Conservation (phyloP, 805 yeast species). For the Sugiyamaella lignohabitans region DNA sequence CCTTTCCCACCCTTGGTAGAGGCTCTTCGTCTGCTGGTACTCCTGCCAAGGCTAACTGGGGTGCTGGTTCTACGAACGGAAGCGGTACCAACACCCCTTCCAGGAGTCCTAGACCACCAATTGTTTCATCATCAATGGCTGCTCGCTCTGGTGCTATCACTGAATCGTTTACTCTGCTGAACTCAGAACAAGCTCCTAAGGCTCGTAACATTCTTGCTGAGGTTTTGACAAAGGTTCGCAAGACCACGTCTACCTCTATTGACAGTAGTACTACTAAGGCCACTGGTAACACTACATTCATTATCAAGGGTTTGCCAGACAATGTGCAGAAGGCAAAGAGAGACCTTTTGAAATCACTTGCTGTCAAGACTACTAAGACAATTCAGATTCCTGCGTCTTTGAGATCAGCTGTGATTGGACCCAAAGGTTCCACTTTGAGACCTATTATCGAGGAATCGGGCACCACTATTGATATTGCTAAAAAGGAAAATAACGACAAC, state of each 20-base stretch:
- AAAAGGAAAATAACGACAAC: conserved; percentile 19
- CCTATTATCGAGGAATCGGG: conserved; percentile 67
- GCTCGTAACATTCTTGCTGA: conserved; percentile 61
- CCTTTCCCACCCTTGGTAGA: conserved; percentile 28
- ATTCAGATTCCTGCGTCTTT: conserved; percentile 70
- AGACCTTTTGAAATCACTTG: conserved; percentile 65
- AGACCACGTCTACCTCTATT: conserved; percentile 55
- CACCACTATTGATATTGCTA: conserved; percentile 61
- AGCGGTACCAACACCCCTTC: neutral
- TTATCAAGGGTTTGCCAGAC: conserved; percentile 67
- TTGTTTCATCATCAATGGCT: conserved; percentile 30
- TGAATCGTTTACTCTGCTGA: conserved; percentile 70
- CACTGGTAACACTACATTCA: conserved; percentile 72
- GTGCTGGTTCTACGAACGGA: neutral
- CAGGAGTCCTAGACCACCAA: conserved; percentile 9
- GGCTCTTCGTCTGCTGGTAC: conserved; percentile 3
- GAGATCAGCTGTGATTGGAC: conserved; percentile 76
- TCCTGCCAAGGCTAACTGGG: conserved; percentile 15
- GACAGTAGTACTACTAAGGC: conserved; percentile 77
- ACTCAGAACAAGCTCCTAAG: conserved; percentile 57
- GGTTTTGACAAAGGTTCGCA: conserved; percentile 56
- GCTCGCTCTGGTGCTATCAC: conserved; percentile 58
- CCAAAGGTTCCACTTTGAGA: conserved; percentile 74
- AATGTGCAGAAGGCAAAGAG: conserved; percentile 66
- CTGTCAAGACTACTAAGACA: conserved; percentile 59